A percentile compares a stretch with the other conserved stretches of the same genome.
These are phyloP conservation scores for Lodderomyces pseudojiufengensis DNA, from an alignment of 1,139 yeast genomes.

Conservation along the genomic window DNA sequence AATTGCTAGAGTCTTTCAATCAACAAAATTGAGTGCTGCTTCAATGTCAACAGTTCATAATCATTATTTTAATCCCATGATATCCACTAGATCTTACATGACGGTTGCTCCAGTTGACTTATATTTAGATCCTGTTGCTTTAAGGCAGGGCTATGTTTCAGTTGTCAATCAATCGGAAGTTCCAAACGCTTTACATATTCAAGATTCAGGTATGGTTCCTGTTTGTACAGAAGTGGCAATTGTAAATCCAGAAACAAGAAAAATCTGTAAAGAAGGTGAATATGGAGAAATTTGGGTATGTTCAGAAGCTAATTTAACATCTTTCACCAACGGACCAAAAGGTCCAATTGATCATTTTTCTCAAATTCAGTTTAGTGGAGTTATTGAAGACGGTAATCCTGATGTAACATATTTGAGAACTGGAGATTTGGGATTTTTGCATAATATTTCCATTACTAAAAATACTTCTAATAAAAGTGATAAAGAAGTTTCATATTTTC, in stretches of 20 bases:
- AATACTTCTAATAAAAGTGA: conserved; percentile 25
- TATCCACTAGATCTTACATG: conserved; percentile 82
- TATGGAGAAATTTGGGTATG: conserved; percentile 97
- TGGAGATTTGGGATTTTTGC: conserved; percentile 91
- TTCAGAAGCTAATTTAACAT: conserved; percentile 74
- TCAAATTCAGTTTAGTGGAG: conserved; percentile 49
- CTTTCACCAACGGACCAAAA: conserved; percentile 56
- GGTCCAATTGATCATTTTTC: conserved; percentile 43
- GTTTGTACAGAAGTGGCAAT: conserved; percentile 91
- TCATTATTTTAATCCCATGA: conserved; percentile 77
- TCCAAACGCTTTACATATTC: conserved; percentile 70
- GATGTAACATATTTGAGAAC: conserved; percentile 73
- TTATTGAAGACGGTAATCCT: conserved; percentile 58
- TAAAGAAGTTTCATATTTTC: conserved; percentile 45
- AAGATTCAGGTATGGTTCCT: conserved; percentile 95
- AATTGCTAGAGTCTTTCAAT: conserved; percentile 60
- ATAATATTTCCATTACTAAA: conserved; percentile 55
- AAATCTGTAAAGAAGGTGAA: conserved; percentile 85
- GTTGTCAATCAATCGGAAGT: conserved; percentile 71
- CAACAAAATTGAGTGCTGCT: conserved; percentile 63
- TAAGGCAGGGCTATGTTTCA: conserved; percentile 83
- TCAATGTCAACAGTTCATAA: conserved; percentile 77
- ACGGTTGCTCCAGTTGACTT: conserved; percentile 86
- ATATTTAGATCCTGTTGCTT: conserved; percentile 81
- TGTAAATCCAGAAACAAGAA: conserved; percentile 87